Conservation (phyloP, 2,329 filamentous ascomycete species). For the Sordariomycetes sp. region DNA sequence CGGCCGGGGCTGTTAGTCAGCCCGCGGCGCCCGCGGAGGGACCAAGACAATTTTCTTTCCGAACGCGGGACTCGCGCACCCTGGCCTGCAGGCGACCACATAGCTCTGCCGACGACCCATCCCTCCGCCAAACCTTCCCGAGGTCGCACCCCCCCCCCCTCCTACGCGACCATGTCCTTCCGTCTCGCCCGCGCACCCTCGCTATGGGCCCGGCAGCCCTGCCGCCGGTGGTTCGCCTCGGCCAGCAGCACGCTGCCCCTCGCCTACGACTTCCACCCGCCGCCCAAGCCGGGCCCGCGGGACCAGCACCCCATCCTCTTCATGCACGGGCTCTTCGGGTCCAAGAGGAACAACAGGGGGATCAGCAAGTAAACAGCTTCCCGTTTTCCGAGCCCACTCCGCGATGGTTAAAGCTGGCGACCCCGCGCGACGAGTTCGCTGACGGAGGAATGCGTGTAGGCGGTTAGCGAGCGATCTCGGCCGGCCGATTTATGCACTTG, state of each 20-base stretch:
- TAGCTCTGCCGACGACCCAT: no score
- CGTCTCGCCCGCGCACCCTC: background rate
- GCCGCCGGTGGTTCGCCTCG: background rate
- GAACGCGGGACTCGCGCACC: no score
- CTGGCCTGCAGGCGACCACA: no score
- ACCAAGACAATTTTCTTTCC: no score
- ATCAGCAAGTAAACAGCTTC: slow-evolving; percentile 66
- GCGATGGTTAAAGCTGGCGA: background rate
- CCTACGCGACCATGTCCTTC: background rate
- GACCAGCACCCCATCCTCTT: slow-evolving; percentile 61
- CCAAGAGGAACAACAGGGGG: slow-evolving; percentile 86
- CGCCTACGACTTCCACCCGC: slow-evolving; percentile 57
- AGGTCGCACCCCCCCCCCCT: background rate
- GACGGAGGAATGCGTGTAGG: slow-evolving; percentile 38
- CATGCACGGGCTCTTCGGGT: slow-evolving; percentile 88
- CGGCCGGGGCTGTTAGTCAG: no score
- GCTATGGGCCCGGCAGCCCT: background rate
- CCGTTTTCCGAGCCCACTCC: background rate
- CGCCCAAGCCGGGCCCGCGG: slow-evolving; percentile 24
- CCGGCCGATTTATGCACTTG: slow-evolving; percentile 71
- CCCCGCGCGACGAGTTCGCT: slow-evolving; percentile 3
- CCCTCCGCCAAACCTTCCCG: no score
- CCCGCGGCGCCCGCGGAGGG: no score
- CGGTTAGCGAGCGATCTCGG: slow-evolving; percentile 66
- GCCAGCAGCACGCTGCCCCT: slow-evolving; percentile 20